Conservation (phyloP, 2,329 filamentous ascomycete species). For the Verticillium isaacii region DNA sequence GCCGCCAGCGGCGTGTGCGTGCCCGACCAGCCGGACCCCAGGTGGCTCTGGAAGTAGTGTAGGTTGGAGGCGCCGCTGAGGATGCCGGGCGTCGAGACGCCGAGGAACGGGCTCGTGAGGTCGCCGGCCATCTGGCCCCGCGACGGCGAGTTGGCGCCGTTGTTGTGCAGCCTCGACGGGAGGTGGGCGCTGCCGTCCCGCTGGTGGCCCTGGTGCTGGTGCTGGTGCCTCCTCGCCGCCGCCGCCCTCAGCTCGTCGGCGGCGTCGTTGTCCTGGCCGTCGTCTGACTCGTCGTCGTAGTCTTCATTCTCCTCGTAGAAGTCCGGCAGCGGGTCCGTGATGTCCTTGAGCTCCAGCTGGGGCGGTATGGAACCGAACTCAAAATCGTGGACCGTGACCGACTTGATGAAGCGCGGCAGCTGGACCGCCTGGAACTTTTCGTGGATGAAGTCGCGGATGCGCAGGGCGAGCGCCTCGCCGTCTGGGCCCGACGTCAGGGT, state of each 20-base stretch:
- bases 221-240: background rate
- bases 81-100: constrained; percentile 56
- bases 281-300: constrained; percentile 41
- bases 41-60: constrained; percentile 77
- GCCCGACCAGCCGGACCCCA: constrained; percentile 66
- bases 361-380: constrained; percentile 83
- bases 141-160: constrained; percentile 13
- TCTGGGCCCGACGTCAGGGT: constrained; percentile 85
- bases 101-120: constrained; percentile 52
- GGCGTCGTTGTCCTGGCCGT: constrained; percentile 26
- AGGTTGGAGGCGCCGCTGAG: constrained; percentile 72
- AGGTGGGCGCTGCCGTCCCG: constrained; percentile 23
- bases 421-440: constrained; percentile 90
- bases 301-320: constrained; percentile 85
- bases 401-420: constrained; percentile 93
- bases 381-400: constrained; percentile 90
- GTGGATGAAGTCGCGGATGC: constrained; percentile 90
- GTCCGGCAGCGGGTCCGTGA: constrained; percentile 90
- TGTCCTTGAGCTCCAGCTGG: constrained; percentile 88
- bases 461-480: constrained; percentile 76
- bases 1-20: constrained; percentile 76
- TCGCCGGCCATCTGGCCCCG: constrained; percentile 26
- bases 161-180: constrained; percentile 2
- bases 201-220: constrained; percentile 15
- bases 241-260: constrained; percentile 23